These are phyloP conservation scores for Fraxinus anomala DNA, from an alignment of 257 asterid species.

Conservation along the genomic window DNA sequence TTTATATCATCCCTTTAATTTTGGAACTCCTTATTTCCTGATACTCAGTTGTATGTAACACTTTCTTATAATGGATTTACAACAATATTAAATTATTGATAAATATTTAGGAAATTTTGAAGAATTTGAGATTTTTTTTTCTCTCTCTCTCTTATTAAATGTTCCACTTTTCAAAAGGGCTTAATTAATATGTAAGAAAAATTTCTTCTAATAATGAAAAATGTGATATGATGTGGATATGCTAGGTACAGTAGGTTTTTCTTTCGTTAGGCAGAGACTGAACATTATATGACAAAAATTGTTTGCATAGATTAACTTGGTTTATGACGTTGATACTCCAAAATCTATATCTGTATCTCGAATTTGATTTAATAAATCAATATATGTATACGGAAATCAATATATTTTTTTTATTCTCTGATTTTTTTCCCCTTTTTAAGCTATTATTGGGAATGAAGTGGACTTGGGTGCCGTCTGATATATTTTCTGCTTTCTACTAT, in stretches of 20 bases:
- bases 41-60: neutral
- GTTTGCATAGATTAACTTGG: constrained; percentile 2
- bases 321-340: too few species aligned
- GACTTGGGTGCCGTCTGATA: too few species aligned
- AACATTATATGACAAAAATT: neutral
- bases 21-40: neutral
- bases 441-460: too few species aligned
- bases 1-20: neutral
- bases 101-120: neutral
- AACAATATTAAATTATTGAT: constrained; percentile 6
- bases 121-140: neutral
- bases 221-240: neutral
- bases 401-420: too few species aligned
- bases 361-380: too few species aligned
- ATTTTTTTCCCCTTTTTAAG: too few species aligned
- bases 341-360: too few species aligned
- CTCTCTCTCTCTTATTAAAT: neutral
- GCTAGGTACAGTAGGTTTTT: too few species aligned
- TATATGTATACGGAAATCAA: too few species aligned
- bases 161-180: neutral
- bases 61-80: neutral
- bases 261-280: neutral
- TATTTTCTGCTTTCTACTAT: too few species aligned
- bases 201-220: neutral
- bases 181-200: neutral